phyloP scores from a whole-genome alignment of 1,139 yeast genomes.

The Hyphopichia burtonii region DNA sequence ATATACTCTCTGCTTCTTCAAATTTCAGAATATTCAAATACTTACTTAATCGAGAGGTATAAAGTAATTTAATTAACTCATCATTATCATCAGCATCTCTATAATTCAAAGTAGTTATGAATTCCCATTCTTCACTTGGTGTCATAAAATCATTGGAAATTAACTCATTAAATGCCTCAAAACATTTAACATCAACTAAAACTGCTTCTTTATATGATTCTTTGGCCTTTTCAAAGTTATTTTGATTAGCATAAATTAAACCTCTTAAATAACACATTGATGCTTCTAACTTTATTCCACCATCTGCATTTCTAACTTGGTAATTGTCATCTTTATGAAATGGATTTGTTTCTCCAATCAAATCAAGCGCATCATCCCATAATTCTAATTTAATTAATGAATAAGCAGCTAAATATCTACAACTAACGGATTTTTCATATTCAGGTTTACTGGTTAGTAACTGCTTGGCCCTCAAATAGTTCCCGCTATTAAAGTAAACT shows the following conservation, averaged over 20 bases:
- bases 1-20: slow-evolving; percentile 63
- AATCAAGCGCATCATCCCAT: slow-evolving; percentile 87
- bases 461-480: slow-evolving; percentile 76
- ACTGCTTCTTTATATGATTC: slow-evolving; percentile 89
- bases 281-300: slow-evolving; percentile 82
- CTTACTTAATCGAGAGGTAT: slow-evolving; percentile 74
- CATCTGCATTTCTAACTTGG: slow-evolving; percentile 52
- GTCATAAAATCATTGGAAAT: slow-evolving; percentile 73
- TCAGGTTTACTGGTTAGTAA: slow-evolving; percentile 46
- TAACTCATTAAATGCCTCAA: slow-evolving; percentile 85
- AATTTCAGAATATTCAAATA: slow-evolving; percentile 61
- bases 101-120: slow-evolving; percentile 66
- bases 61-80: slow-evolving; percentile 73
- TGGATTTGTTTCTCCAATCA: slow-evolving; percentile 84
- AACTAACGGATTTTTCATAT: slow-evolving; percentile 55
- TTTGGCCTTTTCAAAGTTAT: slow-evolving; percentile 83
- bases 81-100: slow-evolving; percentile 76
- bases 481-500: slow-evolving; percentile 72
- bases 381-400: slow-evolving; percentile 70
- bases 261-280: slow-evolving; percentile 89
- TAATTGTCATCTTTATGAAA: slow-evolving; percentile 45
- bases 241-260: slow-evolving; percentile 75
- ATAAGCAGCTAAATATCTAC: slow-evolving; percentile 79
- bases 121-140: slow-evolving; percentile 86
- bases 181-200: slow-evolving; percentile 84